A percentile compares a stretch with the other conserved stretches of the same genome.
Evolutionary conservation across 1,284 basidiomycete species (phyloP).

Genomic region (Pterulicium gracile): DNA sequence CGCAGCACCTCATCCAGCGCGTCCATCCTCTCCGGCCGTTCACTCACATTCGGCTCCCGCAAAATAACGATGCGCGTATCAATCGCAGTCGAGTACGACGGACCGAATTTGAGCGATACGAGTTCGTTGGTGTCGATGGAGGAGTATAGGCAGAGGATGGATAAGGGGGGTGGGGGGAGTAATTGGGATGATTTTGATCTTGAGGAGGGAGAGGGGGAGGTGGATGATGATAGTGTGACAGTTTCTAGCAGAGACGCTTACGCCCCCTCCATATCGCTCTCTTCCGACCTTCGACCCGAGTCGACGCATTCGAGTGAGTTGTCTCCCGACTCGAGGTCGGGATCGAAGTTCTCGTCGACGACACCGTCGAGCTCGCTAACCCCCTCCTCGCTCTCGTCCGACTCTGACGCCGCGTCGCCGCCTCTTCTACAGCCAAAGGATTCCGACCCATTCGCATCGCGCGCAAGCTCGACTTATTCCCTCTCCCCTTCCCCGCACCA

Average conservation of each 20-base stretch:
- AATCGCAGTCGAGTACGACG: constrained; percentile 79
- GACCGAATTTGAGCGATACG: constrained; percentile 83
- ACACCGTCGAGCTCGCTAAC: neutral
- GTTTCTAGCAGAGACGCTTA: constrained; percentile 60
- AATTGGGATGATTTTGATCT: neutral
- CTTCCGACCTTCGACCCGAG: too few relatives aligned
- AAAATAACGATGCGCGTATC: constrained; percentile 70
- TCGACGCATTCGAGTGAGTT: neutral
- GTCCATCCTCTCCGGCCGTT: constrained; percentile 64
- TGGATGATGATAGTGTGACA: constrained; percentile 63
- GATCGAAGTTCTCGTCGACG: neutral
- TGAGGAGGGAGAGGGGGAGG: constrained; percentile 15
- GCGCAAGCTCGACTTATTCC: neutral
- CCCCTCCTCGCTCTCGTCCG: neutral
- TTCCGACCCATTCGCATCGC: neutral
- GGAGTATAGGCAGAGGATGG: constrained; percentile 52
- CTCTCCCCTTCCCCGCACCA: neutral
- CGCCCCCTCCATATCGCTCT: too few relatives aligned
- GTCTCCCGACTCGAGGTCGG: neutral
- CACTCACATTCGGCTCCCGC: constrained; percentile 36
- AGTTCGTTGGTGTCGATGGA: constrained; percentile 69
- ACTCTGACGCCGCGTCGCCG: too few relatives aligned
- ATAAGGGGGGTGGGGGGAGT: constrained; percentile 24
- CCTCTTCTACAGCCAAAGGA: too few relatives aligned
- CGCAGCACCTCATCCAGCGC: constrained; percentile 57